phyloP scores from a whole-genome alignment of 345 rosid genomes.

The Salix purpurea region DNA sequence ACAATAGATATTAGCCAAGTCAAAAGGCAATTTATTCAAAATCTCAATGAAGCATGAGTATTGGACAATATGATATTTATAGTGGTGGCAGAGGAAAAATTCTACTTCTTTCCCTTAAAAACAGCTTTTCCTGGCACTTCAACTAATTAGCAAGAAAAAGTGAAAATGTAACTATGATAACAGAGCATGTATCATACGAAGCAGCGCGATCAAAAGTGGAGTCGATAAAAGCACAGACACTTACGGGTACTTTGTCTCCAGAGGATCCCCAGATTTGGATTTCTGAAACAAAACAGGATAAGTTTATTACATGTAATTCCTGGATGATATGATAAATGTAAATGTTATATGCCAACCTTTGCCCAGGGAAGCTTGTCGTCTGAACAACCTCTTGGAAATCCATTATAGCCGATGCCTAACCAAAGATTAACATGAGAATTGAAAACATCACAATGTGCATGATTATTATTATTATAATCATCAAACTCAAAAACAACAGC shows the following conservation, averaged over 20 bases:
- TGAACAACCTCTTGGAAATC: constrained; percentile 98
- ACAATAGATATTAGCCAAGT: not conserved
- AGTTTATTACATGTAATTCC: not conserved
- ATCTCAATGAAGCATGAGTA: not conserved
- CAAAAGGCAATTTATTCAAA: not conserved
- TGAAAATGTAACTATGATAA: no score
- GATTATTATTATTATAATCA: not conserved
- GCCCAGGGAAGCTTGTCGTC: constrained; percentile 99
- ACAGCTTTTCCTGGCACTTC: not conserved
- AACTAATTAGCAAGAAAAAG: not conserved
- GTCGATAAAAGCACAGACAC: constrained; percentile 16
- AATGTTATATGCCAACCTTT: constrained; percentile 46
- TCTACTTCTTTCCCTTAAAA: constrained; percentile 5
- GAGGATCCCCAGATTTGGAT: constrained; percentile 65
- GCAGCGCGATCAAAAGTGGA: constrained; percentile 4
- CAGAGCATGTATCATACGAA: not conserved
- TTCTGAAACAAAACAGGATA: constrained; percentile 44
- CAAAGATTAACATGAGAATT: constrained; percentile 5
- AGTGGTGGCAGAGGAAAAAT: not conserved
- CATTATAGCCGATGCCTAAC: constrained; percentile 92
- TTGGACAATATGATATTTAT: not conserved
- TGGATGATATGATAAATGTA: not conserved
- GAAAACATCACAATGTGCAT: not conserved
- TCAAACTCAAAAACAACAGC: not conserved
- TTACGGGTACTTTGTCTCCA: constrained; percentile 93